Percentiles rank a stretch among this genome's conserved stretches.
phyloP scores from a whole-genome alignment of 2,329 filamentous ascomycete genomes.

The Diaporthe citriasiana region DNA sequence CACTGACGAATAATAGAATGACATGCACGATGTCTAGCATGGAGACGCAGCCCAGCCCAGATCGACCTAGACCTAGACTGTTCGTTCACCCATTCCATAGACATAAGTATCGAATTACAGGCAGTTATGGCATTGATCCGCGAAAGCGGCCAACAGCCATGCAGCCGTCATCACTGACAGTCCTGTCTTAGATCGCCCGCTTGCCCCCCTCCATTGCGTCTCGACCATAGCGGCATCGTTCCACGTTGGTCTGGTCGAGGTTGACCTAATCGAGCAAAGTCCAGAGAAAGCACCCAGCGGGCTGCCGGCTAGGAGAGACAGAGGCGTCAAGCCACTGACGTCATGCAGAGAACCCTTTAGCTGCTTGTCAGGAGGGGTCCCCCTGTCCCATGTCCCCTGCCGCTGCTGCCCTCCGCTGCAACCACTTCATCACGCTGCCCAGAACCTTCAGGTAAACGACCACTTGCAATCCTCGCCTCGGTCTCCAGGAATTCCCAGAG shows the following conservation, averaged over 20 bases:
- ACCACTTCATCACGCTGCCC: background rate
- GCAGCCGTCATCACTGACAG: conserved; percentile 37
- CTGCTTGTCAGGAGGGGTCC: conserved; percentile 27
- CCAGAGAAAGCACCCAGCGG: conserved; percentile 1
- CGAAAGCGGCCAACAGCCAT: background rate
- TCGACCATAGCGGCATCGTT: conserved; percentile 17
- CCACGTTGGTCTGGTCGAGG: conserved; percentile 22
- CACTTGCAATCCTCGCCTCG: background rate
- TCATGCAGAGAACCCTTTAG: conserved; percentile 8
- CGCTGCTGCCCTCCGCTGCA: background rate
- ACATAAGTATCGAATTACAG: background rate
- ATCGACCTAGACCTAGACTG: too few species aligned
- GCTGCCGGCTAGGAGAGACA: background rate
- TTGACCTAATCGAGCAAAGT: conserved; percentile 5
- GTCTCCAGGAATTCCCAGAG: too few species aligned
- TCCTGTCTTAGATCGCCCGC: conserved; percentile 36
- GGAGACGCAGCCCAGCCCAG: too few species aligned
- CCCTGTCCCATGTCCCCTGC: background rate
- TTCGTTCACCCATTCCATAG: background rate
- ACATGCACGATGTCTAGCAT: too few species aligned
- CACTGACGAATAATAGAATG: background rate
- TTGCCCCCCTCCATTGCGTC: background rate
- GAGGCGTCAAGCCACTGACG: conserved; percentile 32
- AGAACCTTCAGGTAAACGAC: background rate
- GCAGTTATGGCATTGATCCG: background rate